phyloP scores from a whole-genome alignment of 148 eudicot species.

The Rhododendron ovatum region DNA sequence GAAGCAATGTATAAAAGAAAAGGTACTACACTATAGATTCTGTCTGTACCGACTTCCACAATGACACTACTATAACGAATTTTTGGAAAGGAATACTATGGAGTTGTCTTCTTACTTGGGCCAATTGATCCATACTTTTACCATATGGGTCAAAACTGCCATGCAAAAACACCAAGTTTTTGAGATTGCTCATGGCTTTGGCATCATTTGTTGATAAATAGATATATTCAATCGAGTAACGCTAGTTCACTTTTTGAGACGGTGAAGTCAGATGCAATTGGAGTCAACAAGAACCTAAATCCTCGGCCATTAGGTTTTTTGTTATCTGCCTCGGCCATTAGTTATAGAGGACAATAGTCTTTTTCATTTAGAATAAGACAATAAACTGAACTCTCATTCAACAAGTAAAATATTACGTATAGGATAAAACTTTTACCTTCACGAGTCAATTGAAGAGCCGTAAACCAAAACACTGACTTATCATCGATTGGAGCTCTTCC shows the following conservation, averaged over 20 bases:
- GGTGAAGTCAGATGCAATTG: neutral
- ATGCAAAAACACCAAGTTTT: neutral
- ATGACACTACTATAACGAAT: neutral
- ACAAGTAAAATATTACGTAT: neutral
- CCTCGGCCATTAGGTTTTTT: neutral
- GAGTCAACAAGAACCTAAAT: neutral
- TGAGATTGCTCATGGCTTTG: neutral
- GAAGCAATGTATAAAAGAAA: neutral
- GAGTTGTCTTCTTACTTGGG: neutral
- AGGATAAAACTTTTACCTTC: neutral
- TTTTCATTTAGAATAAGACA: neutral
- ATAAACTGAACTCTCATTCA: neutral
- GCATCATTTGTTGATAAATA: neutral
- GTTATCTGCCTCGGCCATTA: neutral
- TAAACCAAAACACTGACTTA: slow-evolving; percentile 40
- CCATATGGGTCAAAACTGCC: neutral
- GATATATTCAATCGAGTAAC: neutral
- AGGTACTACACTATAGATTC: neutral
- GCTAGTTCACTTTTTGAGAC: neutral
- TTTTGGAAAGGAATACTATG: neutral
- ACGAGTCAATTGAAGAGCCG: slow-evolving; percentile 2
- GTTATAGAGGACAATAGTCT: neutral
- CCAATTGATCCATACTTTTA: neutral
- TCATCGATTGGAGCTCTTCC: slow-evolving; percentile 43
- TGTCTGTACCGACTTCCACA: neutral